Base-by-base conservation (phyloP, 768 basidiomycete species). In the Mycena latifolia region DNA sequence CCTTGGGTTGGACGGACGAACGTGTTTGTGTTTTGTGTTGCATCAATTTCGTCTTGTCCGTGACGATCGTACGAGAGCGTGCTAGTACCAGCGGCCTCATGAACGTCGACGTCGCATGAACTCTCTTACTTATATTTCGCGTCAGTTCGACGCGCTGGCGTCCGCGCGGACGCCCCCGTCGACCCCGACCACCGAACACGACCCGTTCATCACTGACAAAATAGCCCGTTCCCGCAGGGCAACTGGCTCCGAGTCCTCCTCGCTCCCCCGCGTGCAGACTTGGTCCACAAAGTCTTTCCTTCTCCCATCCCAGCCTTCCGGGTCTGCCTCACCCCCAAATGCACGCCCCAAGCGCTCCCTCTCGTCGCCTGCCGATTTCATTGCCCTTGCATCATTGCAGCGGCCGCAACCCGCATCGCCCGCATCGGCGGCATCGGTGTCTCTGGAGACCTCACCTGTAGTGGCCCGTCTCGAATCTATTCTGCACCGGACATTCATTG, bases 121-220 rank as follows among this genome's bases (percentile, higher is more conserved):
- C 82, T 92, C 92, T 72, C 87, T 95, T 73, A 84, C 86, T 20
- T 90, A 92, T 79, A 84, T 95, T 66, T 92, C 93, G 70, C 90
- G 91, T 75, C 90, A 93, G 77, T 89, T 93, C 83, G 92, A 95
- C 81, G 88, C 87, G 66, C 80, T 92, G 70, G 89, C 89, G 63
- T 79, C 88, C 10, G 76, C 89, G 53, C 84, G 83, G 71, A 82
- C 88, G 46, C 86, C 88, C 28, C 86, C 90, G 18, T 84, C 87
- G 41, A 86, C 89, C 1, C 86, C 88, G 46, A 78, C 80, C 48
- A 72, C 79, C 48, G 80, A 83, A 28, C 76, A 76, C 27, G 58
- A 74, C 9, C 69, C 77, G 24, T 76, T 78, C 68, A 72, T 78
- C 51, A 66, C 66, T 54, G 70, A 73, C 62, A 65, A 58, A 64